Evolutionary conservation across 257 asterid genomes (phyloP), one percentile per base, ranked within the genome.

Genomic region (Scutellaria baicalensis): DNA sequence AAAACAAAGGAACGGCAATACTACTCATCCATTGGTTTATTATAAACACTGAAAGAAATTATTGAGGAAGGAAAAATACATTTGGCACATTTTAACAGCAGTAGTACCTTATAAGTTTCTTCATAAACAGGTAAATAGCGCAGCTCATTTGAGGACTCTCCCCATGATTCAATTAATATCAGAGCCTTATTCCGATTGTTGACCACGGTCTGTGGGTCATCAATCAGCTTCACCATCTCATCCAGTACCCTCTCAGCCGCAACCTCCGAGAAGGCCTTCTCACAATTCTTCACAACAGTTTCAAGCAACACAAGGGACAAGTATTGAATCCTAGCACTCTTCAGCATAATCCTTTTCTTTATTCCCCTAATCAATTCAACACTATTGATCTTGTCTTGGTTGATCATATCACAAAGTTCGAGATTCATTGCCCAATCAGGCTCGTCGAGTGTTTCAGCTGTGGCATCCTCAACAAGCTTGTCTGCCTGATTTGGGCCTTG

Each of bases 181-280:
- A 95, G 84, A 69, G 94, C 95, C 85, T 88, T 95, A 79, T 86
- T 92, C 75, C 98, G 82, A 79, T 92, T 95, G 76, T 95, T 95
- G 71, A 95, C 91, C 71, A 88, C 96, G 66, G 98, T 95, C 68
- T 89, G 98, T 7, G 98, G 98, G 69, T 95, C 99, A 71, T 92
- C 98, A 79, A 95, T 92, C 94, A 95, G 64, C 86, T 86, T 92
- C 88, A 95, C 99, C 95, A 95, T 89, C 95, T 95, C 99, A 82
- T 95, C 99, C 38, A 95, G 92, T 42, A 95, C 85, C 80, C 98
- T 89, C 86, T 92, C 99, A 27, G 96, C 88, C 1, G 98, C 99
- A 64, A 95, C 84, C 79, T 95, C 99, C 0, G 98, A 89, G 80
- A 95, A 95, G 0, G 98, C 98, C 84, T 88, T 89, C 75, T 95